Conservation (phyloP, 805 yeast genomes). For the Candida quercuum region DNA sequence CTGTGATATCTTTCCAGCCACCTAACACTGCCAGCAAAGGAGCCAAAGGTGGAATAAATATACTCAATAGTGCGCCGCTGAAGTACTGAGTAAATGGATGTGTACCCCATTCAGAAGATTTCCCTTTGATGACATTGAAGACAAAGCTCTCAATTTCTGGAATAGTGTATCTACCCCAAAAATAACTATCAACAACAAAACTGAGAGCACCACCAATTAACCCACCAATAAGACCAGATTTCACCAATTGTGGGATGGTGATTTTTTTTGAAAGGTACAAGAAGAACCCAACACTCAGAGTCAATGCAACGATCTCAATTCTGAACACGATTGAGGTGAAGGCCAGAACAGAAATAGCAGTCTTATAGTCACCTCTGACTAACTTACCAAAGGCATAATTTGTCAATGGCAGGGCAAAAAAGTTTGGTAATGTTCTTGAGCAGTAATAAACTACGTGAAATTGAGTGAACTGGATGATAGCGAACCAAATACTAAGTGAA, state of each 20-base stretch:
- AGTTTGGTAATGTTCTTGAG: slow-evolving; percentile 87
- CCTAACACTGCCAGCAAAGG: slow-evolving; percentile 35
- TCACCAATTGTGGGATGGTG: slow-evolving; percentile 32
- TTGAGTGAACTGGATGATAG: slow-evolving; percentile 54
- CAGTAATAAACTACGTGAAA: slow-evolving; percentile 79
- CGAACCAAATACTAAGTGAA: slow-evolving; percentile 50
- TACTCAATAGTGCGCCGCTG: slow-evolving; percentile 32
- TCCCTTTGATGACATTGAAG: slow-evolving; percentile 74
- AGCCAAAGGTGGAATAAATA: slow-evolving; percentile 42
- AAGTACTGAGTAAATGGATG: slow-evolving; percentile 74
- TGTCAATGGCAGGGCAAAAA: slow-evolving; percentile 66
- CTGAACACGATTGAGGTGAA: slow-evolving; percentile 68
- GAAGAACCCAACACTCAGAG: slow-evolving; percentile 41
- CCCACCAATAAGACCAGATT: slow-evolving; percentile 43
- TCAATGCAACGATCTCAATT: slow-evolving; percentile 59
- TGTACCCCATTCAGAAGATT: slow-evolving; percentile 76
- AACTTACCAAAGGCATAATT: slow-evolving; percentile 47
- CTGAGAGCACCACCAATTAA: slow-evolving; percentile 45
- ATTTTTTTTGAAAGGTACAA: slow-evolving; percentile 42
- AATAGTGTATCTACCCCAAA: slow-evolving; percentile 59
- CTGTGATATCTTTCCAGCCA: slow-evolving; percentile 28
- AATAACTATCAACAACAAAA: slow-evolving; percentile 58
- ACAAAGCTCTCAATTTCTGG: slow-evolving; percentile 75
- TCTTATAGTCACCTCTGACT: slow-evolving; percentile 39
- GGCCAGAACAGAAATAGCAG: slow-evolving; percentile 48